Evolutionary conservation across 352 stramenopile species (phyloP).

Genomic region (Globisporangium takayamanum): DNA sequence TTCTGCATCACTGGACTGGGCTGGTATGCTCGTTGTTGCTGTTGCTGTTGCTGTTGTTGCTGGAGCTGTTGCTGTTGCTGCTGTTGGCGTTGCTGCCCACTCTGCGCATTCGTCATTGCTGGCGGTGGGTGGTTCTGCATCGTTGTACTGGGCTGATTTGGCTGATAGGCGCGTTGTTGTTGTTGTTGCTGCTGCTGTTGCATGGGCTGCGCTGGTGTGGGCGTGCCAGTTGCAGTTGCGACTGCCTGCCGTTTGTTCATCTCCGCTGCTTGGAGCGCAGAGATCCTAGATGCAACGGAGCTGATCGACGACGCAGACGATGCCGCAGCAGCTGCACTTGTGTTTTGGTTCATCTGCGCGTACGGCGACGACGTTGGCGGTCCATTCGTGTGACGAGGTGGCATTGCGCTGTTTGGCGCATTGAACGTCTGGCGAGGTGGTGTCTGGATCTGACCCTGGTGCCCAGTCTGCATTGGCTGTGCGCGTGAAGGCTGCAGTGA

Average conservation of each 20-base stretch:
- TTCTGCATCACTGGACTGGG: slow-evolving; percentile 2
- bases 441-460: slow-evolving; percentile 2
- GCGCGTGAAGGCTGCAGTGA: slow-evolving; percentile 1
- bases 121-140: not conserved
- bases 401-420: not conserved
- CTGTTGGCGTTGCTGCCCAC: not conserved
- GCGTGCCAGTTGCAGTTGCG: slow-evolving; percentile 3
- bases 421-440: slow-evolving; percentile 3
- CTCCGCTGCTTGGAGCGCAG: slow-evolving; percentile 25
- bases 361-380: slow-evolving; percentile 8
- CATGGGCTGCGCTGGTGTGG: slow-evolving; percentile 2
- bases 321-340: slow-evolving; percentile 3
- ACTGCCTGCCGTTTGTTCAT: slow-evolving; percentile 19
- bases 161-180: not conserved
- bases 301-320: slow-evolving; percentile 17
- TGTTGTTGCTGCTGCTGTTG: slow-evolving; percentile 11
- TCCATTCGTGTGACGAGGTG: slow-evolving; percentile 1
- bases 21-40: slow-evolving; percentile 10
- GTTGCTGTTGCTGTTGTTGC: slow-evolving; percentile 8
- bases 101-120: not conserved
- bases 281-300: slow-evolving; percentile 20
- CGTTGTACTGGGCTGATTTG: not conserved
- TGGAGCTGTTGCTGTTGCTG: slow-evolving; percentile 6
- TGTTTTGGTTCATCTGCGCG: not conserved
- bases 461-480: not conserved